A percentile compares a stretch with the other conserved stretches of the same genome.
Conservation (phyloP, 257 asterid genomes). For the Solanum arcanum region DNA sequence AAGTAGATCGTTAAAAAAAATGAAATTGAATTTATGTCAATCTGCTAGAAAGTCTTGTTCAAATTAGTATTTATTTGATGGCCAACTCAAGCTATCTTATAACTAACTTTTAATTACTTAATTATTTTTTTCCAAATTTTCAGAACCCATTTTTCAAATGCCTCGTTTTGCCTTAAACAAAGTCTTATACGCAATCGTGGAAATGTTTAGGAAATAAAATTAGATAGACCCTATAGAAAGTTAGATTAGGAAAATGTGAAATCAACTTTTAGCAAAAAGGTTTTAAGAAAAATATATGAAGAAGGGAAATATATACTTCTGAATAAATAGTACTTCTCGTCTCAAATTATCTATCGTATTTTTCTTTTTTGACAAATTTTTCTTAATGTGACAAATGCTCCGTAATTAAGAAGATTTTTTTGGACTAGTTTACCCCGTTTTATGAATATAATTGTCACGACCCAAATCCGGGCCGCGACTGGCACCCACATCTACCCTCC, state of each 20-base stretch:
- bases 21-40: neutral
- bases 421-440: neutral
- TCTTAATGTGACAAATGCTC: neutral
- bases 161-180: neutral
- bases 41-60: neutral
- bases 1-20: neutral
- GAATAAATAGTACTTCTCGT: neutral
- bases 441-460: neutral
- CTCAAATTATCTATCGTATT: neutral
- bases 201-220: neutral
- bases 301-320: neutral
- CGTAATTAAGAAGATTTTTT: neutral
- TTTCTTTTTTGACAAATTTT: neutral
- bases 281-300: neutral
- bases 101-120: neutral
- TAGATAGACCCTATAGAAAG: neutral
- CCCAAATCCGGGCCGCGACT: too few species aligned
- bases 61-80: neutral
- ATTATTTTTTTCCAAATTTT: neutral
- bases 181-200: neutral
- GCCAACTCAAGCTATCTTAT: neutral
- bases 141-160: neutral
- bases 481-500: too few species aligned
- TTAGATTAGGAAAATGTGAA: neutral
- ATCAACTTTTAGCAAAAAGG: neutral